Evolutionary conservation across 2,329 filamentous ascomycete species (phyloP).

Genomic region (Fusarium sp.): DNA sequence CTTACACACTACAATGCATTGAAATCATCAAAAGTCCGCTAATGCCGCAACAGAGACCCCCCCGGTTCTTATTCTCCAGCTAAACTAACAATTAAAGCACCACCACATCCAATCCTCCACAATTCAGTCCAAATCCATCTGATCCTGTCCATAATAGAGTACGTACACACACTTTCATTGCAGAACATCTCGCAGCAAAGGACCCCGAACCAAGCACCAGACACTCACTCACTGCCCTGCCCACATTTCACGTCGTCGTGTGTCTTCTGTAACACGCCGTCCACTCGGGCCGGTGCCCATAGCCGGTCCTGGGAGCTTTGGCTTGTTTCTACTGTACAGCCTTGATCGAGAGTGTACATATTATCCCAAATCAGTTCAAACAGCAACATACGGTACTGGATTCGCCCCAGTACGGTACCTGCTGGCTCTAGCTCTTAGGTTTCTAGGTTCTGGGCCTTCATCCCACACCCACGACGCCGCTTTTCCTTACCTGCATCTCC

Average conservation of each 20-base stretch:
- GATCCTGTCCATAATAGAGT: background rate
- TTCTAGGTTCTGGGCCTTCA: constrained; percentile 40
- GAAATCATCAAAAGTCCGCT: constrained; percentile 25
- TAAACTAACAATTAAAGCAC: constrained; percentile 27
- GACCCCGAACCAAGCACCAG: background rate
- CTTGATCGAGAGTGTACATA: background rate
- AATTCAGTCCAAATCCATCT: background rate
- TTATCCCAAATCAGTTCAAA: background rate
- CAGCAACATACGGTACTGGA: constrained; percentile 1
- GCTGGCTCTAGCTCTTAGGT: constrained; percentile 13
- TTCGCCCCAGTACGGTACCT: constrained; percentile 10
- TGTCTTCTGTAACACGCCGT: constrained; percentile 22
- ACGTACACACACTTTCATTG: background rate
- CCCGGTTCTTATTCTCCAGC: constrained; percentile 12
- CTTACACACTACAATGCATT: constrained; percentile 18
- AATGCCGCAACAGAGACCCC: constrained; percentile 20
- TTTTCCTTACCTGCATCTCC: constrained; percentile 44
- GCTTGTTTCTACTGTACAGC: background rate
- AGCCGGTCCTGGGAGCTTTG: constrained; percentile 16
- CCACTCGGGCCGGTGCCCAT: constrained; percentile 29
- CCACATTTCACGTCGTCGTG: constrained; percentile 17
- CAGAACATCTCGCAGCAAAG: background rate
- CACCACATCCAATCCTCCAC: constrained; percentile 15
- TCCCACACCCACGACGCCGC: constrained; percentile 40
- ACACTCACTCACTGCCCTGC: background rate